phyloP scores from a whole-genome alignment of 305 asterid genomes.

The Solanum hybrid region DNA sequence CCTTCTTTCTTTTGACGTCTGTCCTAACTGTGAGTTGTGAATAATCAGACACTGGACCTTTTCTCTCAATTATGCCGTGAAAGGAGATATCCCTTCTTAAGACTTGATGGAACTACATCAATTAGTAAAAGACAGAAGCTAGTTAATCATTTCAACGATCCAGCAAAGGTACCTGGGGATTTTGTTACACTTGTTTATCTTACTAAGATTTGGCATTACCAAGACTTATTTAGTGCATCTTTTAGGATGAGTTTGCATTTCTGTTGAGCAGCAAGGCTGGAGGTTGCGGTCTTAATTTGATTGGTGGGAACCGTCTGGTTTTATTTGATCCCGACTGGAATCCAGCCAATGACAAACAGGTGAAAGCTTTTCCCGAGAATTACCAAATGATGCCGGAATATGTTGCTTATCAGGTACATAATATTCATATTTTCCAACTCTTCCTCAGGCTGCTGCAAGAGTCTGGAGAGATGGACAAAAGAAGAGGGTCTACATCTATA shows the following conservation, averaged over 20 bases:
- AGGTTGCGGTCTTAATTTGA: constrained; percentile 95
- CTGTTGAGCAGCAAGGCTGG: constrained; percentile 99
- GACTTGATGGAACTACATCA: constrained; percentile 93
- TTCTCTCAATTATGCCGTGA: constrained; percentile 94
- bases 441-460: constrained; percentile 89
- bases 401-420: background rate
- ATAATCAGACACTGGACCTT: constrained; percentile 79
- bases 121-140: constrained; percentile 91
- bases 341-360: constrained; percentile 99
- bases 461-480: constrained; percentile 99
- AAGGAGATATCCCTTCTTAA: constrained; percentile 85
- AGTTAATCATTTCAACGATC: constrained; percentile 84
- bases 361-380: constrained; percentile 12
- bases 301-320: constrained; percentile 91
- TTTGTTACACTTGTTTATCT: constrained; percentile 12
- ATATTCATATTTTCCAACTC: constrained; percentile 10
- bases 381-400: background rate
- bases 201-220: constrained; percentile 7
- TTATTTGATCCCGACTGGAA: constrained; percentile 99
- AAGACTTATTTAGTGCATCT: constrained; percentile 7
- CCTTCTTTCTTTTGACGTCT: constrained; percentile 10
- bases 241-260: constrained; percentile 94
- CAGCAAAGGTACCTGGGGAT: constrained; percentile 45
- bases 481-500: constrained; percentile 92
- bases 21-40: constrained; percentile 9